Conservation (phyloP, 1,139 yeast species). For the Tardiomyces digboiensis region DNA sequence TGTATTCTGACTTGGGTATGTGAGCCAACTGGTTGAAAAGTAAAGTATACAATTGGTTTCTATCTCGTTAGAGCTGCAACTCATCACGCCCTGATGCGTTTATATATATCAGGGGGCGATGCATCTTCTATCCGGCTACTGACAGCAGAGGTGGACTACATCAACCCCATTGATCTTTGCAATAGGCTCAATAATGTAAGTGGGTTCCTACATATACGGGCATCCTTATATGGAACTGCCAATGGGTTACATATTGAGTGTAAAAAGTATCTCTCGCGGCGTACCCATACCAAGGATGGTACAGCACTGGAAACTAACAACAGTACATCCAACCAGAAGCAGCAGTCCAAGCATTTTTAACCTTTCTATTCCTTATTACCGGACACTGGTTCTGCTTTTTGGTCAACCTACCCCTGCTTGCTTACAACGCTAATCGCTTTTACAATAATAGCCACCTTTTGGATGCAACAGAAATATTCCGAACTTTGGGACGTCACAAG, state of each 20-base stretch:
- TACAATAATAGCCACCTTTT: conserved; percentile 71
- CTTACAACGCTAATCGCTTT: conserved; percentile 40
- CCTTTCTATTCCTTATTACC: conserved; percentile 65
- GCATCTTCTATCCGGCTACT: too few species aligned
- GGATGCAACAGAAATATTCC: conserved; percentile 97
- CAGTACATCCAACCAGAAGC: conserved; percentile 84
- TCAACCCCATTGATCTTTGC: conserved; percentile 95
- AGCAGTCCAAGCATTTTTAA: conserved; percentile 64
- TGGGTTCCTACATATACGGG: too few species aligned
- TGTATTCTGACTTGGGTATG: conserved; percentile 85
- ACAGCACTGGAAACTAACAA: too few species aligned
- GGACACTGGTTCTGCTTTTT: conserved; percentile 93
- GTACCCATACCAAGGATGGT: too few species aligned
- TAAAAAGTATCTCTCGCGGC: too few species aligned
- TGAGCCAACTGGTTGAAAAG: too few species aligned
- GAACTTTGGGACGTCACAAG: conserved; percentile 90
- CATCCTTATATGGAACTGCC: too few species aligned
- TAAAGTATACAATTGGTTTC: too few species aligned
- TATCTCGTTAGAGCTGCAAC: too few species aligned
- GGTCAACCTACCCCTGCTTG: conserved; percentile 77
- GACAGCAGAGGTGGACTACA: conserved; percentile 45
- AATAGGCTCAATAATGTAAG: conserved; percentile 57
- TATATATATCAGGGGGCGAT: too few species aligned
- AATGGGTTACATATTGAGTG: too few species aligned
- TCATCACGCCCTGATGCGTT: too few species aligned